Evolutionary conservation across 441 rosid species (phyloP).

Genomic region (Manihot esculenta): DNA sequence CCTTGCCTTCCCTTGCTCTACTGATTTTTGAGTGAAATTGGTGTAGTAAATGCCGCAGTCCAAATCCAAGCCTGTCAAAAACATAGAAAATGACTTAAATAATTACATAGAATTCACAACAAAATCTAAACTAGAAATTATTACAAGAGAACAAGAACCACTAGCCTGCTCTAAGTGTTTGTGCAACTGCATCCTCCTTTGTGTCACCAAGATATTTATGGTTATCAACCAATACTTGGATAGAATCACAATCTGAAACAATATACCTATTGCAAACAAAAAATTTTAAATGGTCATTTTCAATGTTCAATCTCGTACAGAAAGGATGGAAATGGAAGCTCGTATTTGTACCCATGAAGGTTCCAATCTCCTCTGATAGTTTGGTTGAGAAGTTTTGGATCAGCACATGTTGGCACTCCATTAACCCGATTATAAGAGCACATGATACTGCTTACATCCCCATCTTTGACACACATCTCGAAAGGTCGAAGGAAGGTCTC

Average conservation of each 20-base stretch:
- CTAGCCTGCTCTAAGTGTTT: constrained; percentile 42
- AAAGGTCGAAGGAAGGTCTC: constrained; percentile 71
- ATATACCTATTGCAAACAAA: constrained; percentile 35
- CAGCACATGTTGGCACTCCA: constrained; percentile 64
- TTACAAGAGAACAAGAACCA: neutral
- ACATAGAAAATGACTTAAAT: neutral
- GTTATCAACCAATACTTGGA: constrained; percentile 30
- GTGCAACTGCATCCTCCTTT: constrained; percentile 48
- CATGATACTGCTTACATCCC: constrained; percentile 64
- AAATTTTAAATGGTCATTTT: too few species aligned
- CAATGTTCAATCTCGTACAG: neutral
- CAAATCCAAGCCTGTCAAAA: constrained; percentile 43
- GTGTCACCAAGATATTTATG: constrained; percentile 24
- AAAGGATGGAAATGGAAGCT: neutral
- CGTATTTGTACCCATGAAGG: constrained; percentile 37
- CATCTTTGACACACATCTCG: constrained; percentile 60
- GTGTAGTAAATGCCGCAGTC: constrained; percentile 45
- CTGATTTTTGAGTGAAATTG: constrained; percentile 37
- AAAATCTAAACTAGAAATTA: neutral
- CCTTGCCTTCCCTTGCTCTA: constrained; percentile 40
- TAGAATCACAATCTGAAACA: constrained; percentile 58
- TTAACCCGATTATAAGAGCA: constrained; percentile 69
- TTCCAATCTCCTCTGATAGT: constrained; percentile 50
- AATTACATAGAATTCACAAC: too few species aligned
- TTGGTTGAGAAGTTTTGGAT: constrained; percentile 45